Evolutionary conservation across 2,329 filamentous ascomycete genomes (phyloP), one percentile per base, ranked within the genome.

Genomic region (Talaromyces sp.): DNA sequence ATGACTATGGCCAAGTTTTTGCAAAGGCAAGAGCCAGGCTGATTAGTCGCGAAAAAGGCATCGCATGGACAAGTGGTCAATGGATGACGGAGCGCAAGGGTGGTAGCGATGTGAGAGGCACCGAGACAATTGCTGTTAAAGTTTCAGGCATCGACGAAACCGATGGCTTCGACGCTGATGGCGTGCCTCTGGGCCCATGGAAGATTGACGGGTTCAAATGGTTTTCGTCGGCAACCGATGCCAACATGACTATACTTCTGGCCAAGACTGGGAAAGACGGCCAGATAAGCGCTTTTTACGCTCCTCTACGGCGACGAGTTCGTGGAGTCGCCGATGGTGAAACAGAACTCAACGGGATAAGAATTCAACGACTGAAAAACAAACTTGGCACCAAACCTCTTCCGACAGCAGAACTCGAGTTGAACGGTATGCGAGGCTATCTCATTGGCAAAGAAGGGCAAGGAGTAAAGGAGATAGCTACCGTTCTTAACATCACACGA

Each of bases 41-140:
- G 3, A 83, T 76, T 1, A 83, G 81, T 3, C 76, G 82, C 4
- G 79, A 87, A 57, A 74, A 78, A 0, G 58, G 66, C 0, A 64
- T 72, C 19, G 83, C 84, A 0, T 91, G 88, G 88, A 91, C 87
- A 0, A 88, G 83, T 46, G 88, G 88, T 0, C 88, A 91, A 69
- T 91, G 88, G 88, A 90, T 91, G 88, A 91, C 88, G 0, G 88
- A 90, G 66, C 79, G 88, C 2, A 79, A 81, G 0, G 88, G 88
- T 1, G 88, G 88, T 0, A 88, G 85, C 63, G 88, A 91, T 66
- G 86, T 90, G 1, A 85, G 84, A 3, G 79, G 81, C 41, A 89
- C 85, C 0, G 88, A 91, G 71, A 90, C 88, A 0, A 72, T 83
- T 4, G 86, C 86, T 3, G 38, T 56, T 29, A 72, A 65, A 57